phyloP scores from a whole-genome alignment of 2,329 filamentous ascomycete species.

The Penicillium sp. region DNA sequence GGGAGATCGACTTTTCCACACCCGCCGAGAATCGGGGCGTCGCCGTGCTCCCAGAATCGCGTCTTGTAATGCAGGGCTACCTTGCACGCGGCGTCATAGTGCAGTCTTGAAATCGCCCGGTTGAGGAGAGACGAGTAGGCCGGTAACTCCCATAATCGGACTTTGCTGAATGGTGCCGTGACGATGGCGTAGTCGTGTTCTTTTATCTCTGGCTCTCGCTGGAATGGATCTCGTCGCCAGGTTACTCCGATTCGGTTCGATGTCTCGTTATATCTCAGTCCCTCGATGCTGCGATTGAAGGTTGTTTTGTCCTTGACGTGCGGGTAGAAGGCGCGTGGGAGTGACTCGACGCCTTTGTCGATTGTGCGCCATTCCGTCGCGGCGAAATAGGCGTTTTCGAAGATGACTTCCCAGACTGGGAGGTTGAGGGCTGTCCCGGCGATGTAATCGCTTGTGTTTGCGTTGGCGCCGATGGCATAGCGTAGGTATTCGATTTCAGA shows the following conservation, averaged over 20 bases:
- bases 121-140: constrained; percentile 47
- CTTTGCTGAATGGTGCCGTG: constrained; percentile 58
- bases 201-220: constrained; percentile 41
- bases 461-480: constrained; percentile 51
- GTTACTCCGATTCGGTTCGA: constrained; percentile 53
- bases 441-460: constrained; percentile 53
- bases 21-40: constrained; percentile 56
- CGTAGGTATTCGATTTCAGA: constrained; percentile 59
- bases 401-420: constrained; percentile 48
- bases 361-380: constrained; percentile 60
- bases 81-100: constrained; percentile 50
- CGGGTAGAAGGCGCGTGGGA: constrained; percentile 59
- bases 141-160: constrained; percentile 58
- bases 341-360: constrained; percentile 53
- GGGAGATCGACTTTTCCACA: constrained; percentile 28
- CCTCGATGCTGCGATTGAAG: constrained; percentile 53
- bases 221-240: constrained; percentile 45
- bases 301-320: constrained; percentile 54
- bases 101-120: constrained; percentile 46
- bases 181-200: constrained; percentile 64
- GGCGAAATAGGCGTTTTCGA: constrained; percentile 55
- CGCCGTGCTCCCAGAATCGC: constrained; percentile 54
- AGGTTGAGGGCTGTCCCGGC: constrained; percentile 39
- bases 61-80: constrained; percentile 63
- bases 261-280: constrained; percentile 49